Percentiles rank a stretch among this genome's conserved stretches.
Evolutionary conservation across 139 green algal species (phyloP).

Genomic region (Chlamydomonas schloesseri): DNA sequence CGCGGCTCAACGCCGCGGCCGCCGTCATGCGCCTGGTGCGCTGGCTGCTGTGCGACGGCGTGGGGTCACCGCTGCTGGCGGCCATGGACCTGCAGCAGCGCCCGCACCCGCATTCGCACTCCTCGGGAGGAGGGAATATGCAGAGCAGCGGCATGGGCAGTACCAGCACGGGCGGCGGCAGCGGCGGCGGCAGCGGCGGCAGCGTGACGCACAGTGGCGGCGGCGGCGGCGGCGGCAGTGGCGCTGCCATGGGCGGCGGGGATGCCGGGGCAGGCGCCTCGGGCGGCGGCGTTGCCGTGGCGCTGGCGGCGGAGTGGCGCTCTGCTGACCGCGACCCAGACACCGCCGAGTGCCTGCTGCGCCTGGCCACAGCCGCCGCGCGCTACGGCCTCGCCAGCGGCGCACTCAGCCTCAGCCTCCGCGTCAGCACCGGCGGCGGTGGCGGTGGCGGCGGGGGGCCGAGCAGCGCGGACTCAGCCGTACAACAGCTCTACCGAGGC

Average conservation of each 20-base stretch:
- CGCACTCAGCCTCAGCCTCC: neutral
- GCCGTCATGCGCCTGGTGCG: neutral
- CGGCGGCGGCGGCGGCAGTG: neutral
- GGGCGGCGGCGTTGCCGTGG: neutral
- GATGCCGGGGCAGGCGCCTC: neutral
- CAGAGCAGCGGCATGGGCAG: too few species aligned
- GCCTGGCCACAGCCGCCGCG: neutral
- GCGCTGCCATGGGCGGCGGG: too few species aligned
- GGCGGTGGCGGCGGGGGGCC: neutral
- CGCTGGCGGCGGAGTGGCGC: neutral
- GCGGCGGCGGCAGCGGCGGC: neutral
- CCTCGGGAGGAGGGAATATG: too few species aligned
- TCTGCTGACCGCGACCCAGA: slow-evolving; percentile 25
- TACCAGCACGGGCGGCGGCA: neutral
- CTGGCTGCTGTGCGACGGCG: neutral
- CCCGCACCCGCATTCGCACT: too few species aligned
- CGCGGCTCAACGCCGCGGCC: neutral
- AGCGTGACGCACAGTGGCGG: neutral
- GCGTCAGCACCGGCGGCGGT: neutral
- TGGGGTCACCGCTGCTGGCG: neutral
- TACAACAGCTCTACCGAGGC: too few species aligned
- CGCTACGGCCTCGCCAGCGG: slow-evolving; percentile 12
- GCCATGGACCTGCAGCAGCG: too few species aligned
- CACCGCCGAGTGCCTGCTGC: slow-evolving; percentile 7
- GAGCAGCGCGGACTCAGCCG: too few species aligned